Conservation (phyloP, 495 filamentous ascomycete genomes). For the Penicillium crystallinum region DNA sequence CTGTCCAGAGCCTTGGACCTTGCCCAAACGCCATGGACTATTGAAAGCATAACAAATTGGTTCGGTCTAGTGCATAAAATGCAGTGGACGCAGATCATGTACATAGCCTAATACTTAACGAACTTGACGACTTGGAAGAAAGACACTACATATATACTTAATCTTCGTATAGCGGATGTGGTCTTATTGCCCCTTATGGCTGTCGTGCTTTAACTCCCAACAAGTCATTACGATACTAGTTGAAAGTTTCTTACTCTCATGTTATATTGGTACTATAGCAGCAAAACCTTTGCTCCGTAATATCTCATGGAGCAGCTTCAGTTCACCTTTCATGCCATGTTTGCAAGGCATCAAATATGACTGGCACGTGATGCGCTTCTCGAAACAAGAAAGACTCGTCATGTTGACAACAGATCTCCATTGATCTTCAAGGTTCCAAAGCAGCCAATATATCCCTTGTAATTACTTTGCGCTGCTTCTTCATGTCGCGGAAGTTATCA, state of each 20-base stretch:
- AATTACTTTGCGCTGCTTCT: background rate
- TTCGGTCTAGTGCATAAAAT: conserved; percentile 10
- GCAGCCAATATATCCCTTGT: background rate
- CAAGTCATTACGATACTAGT: too few relatives aligned
- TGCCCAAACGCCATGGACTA: conserved; percentile 33
- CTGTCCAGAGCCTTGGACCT: conserved; percentile 54
- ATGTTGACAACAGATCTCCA: background rate
- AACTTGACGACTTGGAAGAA: conserved; percentile 3
- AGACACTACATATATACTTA: background rate
- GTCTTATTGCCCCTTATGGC: background rate
- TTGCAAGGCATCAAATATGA: background rate
- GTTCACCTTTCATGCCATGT: background rate
- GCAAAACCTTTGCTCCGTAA: too few relatives aligned
- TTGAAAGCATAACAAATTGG: conserved; percentile 26
- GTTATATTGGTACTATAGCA: too few relatives aligned
- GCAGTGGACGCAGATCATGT: conserved; percentile 14
- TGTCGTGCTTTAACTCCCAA: too few relatives aligned
- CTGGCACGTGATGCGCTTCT: background rate
- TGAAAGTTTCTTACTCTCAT: too few relatives aligned
- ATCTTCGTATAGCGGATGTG: background rate
- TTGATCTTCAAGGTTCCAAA: background rate
- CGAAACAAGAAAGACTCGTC: background rate
- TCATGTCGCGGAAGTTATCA: background rate
- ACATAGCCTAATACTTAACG: conserved; percentile 13
- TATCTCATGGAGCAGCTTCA: background rate